Evolutionary conservation across 768 basidiomycete genomes (phyloP), one percentile per base, ranked within the genome.

Genomic region (Coprinopsis marcescibilis): DNA sequence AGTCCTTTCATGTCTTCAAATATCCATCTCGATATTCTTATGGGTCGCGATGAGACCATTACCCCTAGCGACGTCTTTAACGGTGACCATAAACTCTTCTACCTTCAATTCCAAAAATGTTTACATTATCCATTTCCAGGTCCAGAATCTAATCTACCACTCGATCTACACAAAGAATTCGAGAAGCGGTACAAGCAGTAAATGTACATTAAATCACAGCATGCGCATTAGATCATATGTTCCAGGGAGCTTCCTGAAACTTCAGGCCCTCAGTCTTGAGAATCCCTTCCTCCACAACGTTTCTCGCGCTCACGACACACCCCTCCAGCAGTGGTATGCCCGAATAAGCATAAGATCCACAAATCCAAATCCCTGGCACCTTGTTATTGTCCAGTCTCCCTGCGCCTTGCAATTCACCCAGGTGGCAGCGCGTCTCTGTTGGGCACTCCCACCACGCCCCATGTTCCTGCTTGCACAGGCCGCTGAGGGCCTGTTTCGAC

Each of bases 11-110:
- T 70, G 30, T 62, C 83, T 43, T 80, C 82, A 10, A 96, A 97
- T 66, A 60, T 97, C 30, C 85, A 89, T 53, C 78, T 94, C 21
- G 95, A 99, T 62, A 89, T 98, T 55, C 66, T 99, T 48, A 88
- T 89, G 81, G 95, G 95, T 37, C 81, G 85, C 30, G 95, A 99
- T 58, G 90, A 96, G 64, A 72, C 67, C 19, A 72, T 99, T 45
- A 84, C 85, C 21, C 75, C 83, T 3, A 67, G 68, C 2, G 95
- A 98, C 60, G 74, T 95, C 55, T 88, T 97, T 71, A 71, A 76
- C 30, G 83, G 92, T 82, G 55, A 36, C 78, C 65, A 29, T 35
- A 19, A 14, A 34, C 19, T 44, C 19, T 38, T 27, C 14, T 21
- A 30, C 6, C n/a, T 46, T 29, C 11, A 17, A 40, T 20, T 39